Conservation (phyloP, 306 rosid species). For the Cucurbita maxima region DNA sequence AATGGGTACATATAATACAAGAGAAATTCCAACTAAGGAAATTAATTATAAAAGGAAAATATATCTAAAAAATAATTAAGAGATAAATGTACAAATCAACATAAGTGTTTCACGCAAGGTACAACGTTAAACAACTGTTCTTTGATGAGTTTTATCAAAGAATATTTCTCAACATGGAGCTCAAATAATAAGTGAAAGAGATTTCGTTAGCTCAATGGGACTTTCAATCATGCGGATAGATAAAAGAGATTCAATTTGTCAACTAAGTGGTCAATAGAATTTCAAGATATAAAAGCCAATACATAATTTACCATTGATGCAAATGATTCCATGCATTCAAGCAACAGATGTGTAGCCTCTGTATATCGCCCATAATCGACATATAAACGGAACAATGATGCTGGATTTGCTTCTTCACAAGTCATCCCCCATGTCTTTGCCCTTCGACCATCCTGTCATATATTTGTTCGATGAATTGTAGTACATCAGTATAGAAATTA, state of each 20-base stretch:
- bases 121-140: not conserved
- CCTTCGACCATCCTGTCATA: slow-evolving; percentile 54
- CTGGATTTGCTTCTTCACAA: slow-evolving; percentile 69
- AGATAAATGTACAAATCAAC: too few relatives aligned
- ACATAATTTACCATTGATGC: slow-evolving; percentile 46
- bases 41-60: too few relatives aligned
- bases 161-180: not conserved
- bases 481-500: not conserved
- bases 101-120: not conserved
- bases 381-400: slow-evolving; percentile 69
- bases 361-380: slow-evolving; percentile 72
- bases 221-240: not conserved
- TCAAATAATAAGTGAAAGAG: not conserved
- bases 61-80: too few relatives aligned
- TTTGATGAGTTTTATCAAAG: not conserved
- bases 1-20: too few relatives aligned
- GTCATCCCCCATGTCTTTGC: slow-evolving; percentile 64
- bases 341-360: slow-evolving; percentile 79
- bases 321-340: slow-evolving; percentile 52
- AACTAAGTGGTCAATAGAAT: not conserved
- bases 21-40: too few relatives aligned
- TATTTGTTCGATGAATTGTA: slow-evolving; percentile 5
- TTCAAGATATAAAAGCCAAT: not conserved
- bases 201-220: not conserved
- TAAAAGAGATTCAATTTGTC: not conserved